Conservation (phyloP, 345 rosid genomes). For the Hibiscus tridactylites region DNA sequence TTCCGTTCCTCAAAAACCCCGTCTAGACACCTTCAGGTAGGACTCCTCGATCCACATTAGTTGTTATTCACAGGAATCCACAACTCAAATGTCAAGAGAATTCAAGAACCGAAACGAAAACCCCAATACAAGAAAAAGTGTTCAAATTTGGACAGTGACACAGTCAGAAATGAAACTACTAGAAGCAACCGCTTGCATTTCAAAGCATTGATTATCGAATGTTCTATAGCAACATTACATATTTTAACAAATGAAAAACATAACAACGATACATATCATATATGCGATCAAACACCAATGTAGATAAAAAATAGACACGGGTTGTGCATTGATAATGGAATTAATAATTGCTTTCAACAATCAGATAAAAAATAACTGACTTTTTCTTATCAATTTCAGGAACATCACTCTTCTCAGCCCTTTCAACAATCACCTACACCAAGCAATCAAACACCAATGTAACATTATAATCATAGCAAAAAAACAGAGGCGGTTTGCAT, state of each 20-base stretch:
- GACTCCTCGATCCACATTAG: background rate
- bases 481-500: background rate
- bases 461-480: background rate
- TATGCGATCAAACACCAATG: background rate
- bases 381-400: conserved; percentile 96
- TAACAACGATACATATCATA: too few species aligned
- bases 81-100: background rate
- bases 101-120: background rate
- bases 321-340: too few species aligned
- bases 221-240: background rate
- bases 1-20: background rate
- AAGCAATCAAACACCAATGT: conserved; percentile 1
- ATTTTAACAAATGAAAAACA: background rate
- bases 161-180: background rate
- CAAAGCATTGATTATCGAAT: background rate
- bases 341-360: too few species aligned
- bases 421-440: conserved; percentile 82
- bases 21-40: background rate
- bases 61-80: background rate
- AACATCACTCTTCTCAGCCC: conserved; percentile 89
- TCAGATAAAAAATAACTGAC: conserved; percentile 28
- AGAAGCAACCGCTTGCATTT: background rate
- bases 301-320: too few species aligned
- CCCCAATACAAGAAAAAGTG: background rate
- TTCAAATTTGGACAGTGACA: background rate